phyloP scores from a whole-genome alignment of 139 green algal genomes.

The Micractinium sp. region DNA sequence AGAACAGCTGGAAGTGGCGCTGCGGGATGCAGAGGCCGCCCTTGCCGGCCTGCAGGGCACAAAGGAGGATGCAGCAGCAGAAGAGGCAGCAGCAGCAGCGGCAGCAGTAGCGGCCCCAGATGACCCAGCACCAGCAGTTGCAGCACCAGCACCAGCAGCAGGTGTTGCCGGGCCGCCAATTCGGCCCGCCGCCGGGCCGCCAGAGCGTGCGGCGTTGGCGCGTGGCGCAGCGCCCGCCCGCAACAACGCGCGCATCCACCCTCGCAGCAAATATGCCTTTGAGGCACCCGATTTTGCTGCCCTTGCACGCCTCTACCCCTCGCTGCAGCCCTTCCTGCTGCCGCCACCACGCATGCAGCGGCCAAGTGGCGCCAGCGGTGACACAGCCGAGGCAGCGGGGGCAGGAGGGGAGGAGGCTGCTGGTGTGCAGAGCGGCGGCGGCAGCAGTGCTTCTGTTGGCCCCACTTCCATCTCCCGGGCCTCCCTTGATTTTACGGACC shows the following conservation, averaged over 20 bases:
- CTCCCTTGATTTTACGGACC: slow-evolving; percentile 72
- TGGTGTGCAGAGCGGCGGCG: not conserved
- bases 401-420: not conserved
- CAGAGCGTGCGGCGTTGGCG: not conserved
- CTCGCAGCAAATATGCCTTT: slow-evolving; percentile 68
- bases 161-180: not conserved
- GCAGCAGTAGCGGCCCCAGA: not conserved
- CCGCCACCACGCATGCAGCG: not conserved
- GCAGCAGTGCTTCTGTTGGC: not conserved
- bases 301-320: slow-evolving; percentile 64
- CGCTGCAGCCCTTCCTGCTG: slow-evolving; percentile 57
- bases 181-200: not conserved
- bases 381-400: not conserved
- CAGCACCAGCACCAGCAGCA: not conserved
- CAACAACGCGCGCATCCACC: slow-evolving; percentile 68
- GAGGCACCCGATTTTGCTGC: slow-evolving; percentile 82
- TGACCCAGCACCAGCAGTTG: not conserved
- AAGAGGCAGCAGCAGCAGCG: no score
- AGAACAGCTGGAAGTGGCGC: slow-evolving; percentile 28
- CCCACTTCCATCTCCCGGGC: not conserved
- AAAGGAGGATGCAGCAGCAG: not conserved
- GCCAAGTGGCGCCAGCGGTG: not conserved
- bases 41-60: slow-evolving; percentile 27
- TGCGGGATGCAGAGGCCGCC: slow-evolving; percentile 20
- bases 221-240: not conserved